phyloP scores from a whole-genome alignment of 176 grass and related monocot genomes.

The Hordeum vulgare region MorexV3_pseudomolecules_assembly NC_058522.1:478183637-478184136 shows the following conservation, averaged over 20 bases:
- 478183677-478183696: too few species aligned
- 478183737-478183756: too few species aligned
- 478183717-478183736: too few species aligned
- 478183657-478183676: too few species aligned
- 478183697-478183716: too few species aligned
- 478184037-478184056: conserved; percentile 60
- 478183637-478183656: too few species aligned
- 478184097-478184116: too few species aligned
- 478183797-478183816: background rate
- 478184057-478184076: conserved; percentile 60
- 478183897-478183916: conserved; percentile 1
- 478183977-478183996: background rate
- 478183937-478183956: background rate
- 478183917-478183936: background rate
- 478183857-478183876: background rate
- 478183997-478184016: conserved; percentile 5
- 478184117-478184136: background rate
- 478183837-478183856: background rate
- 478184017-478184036: conserved; percentile 42
- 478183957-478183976: background rate
- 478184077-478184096: conserved; percentile 11
- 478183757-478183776: too few species aligned
- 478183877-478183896: conserved; percentile 5
- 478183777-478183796: background rate
- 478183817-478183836: too few species aligned